Conservation (phyloP, 768 basidiomycete species). For the Gelatoporia subvermispora region DNA sequence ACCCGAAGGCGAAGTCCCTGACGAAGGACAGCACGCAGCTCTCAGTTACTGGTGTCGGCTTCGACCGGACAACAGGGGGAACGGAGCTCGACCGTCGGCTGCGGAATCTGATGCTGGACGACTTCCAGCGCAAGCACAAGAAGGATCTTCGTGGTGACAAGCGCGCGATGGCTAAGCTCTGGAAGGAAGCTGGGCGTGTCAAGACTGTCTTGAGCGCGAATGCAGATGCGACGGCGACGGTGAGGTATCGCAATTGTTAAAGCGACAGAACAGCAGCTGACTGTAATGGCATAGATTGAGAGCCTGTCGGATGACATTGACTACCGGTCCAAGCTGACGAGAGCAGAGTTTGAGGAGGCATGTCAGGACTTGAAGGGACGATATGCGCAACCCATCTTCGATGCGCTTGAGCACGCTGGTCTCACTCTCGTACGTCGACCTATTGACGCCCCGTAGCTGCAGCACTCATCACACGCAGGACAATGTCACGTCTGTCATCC, state of each 20-base stretch:
- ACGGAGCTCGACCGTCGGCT: slow-evolving; percentile 81
- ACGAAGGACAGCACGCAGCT: slow-evolving; percentile 58
- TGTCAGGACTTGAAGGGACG: slow-evolving; percentile 60
- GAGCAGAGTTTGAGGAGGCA: slow-evolving; percentile 72
- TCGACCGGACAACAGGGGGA: slow-evolving; percentile 71
- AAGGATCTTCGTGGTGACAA: slow-evolving; percentile 67
- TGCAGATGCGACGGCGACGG: slow-evolving; percentile 66
- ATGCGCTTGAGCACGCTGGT: slow-evolving; percentile 64
- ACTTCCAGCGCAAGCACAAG: slow-evolving; percentile 69
- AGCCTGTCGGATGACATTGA: slow-evolving; percentile 88
- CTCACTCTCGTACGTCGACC: slow-evolving; percentile 52
- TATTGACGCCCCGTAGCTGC: neutral
- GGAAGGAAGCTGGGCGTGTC: slow-evolving; percentile 89
- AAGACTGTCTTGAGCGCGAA: slow-evolving; percentile 95
- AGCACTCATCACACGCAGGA: slow-evolving; percentile 36
- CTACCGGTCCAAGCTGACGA: slow-evolving; percentile 72
- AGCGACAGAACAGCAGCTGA: neutral
- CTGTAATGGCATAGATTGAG: slow-evolving; percentile 59
- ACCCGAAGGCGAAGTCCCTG: slow-evolving; percentile 42
- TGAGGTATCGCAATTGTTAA: slow-evolving; percentile 31
- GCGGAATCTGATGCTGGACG: slow-evolving; percentile 71
- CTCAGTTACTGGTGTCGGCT: slow-evolving; percentile 76
- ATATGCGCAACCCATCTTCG: slow-evolving; percentile 69
- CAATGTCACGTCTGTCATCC: slow-evolving; percentile 81
- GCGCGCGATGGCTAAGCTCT: slow-evolving; percentile 86